Conservation (phyloP, 805 yeast species). For the Yamadazyma philogaea region DNA sequence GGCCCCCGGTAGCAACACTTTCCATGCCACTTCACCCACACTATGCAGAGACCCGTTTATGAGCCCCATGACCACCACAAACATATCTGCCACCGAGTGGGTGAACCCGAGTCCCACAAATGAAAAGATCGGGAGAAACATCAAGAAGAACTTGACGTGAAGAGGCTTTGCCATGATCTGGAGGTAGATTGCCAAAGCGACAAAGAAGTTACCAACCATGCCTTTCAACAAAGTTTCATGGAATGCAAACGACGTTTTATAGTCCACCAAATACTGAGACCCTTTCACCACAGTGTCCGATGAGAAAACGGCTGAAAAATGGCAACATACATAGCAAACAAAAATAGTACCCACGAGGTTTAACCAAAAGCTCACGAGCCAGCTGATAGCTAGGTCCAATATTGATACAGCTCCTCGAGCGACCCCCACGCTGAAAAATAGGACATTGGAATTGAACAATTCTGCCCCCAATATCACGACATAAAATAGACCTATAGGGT, state of each 20-base stretch:
- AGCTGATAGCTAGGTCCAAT: slow-evolving; percentile 59
- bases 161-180: slow-evolving; percentile 77
- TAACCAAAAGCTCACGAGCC: slow-evolving; percentile 65
- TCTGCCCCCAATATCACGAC: slow-evolving; percentile 77
- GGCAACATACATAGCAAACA: slow-evolving; percentile 61
- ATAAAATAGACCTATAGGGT: slow-evolving; percentile 70
- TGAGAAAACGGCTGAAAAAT: slow-evolving; percentile 50
- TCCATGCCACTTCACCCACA: slow-evolving; percentile 70
- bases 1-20: slow-evolving; percentile 63
- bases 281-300: slow-evolving; percentile 44
- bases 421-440: slow-evolving; percentile 67
- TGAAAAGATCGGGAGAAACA: slow-evolving; percentile 68
- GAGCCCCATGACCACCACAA: slow-evolving; percentile 59
- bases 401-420: slow-evolving; percentile 67
- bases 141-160: slow-evolving; percentile 67
- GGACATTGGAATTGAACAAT: slow-evolving; percentile 68
- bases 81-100: slow-evolving; percentile 84
- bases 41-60: slow-evolving; percentile 59
- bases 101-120: slow-evolving; percentile 78
- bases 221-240: slow-evolving; percentile 65
- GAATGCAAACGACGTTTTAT: slow-evolving; percentile 46
- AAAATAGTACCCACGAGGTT: slow-evolving; percentile 65
- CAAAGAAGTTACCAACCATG: slow-evolving; percentile 75
- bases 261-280: slow-evolving; percentile 44
- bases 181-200: slow-evolving; percentile 69